These are phyloP conservation scores for Trypanosomatidae sp. DNA, from an alignment of 208 protist species.

Conservation along the genomic window DNA sequence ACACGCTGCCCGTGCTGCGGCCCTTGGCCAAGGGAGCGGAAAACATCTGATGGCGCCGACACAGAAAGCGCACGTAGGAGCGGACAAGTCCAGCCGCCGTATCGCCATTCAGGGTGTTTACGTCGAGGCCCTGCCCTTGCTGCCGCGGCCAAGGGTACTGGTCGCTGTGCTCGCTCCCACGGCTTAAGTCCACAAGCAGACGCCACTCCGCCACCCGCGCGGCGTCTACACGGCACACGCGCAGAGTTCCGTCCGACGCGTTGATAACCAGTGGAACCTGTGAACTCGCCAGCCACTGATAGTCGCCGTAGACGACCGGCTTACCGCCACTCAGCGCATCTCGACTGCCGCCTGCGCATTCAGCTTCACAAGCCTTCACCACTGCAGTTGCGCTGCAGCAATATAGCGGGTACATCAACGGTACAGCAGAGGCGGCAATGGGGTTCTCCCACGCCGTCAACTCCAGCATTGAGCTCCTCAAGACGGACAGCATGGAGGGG, in stretches of 20 bases:
- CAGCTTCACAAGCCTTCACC: background rate
- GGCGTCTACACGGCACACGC: slow-evolving; percentile 11
- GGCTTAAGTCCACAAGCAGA: slow-evolving; percentile 5
- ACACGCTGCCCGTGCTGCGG: background rate
- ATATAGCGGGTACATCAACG: slow-evolving; percentile 15
- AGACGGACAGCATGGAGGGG: slow-evolving; percentile 17
- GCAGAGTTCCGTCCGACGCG: slow-evolving; percentile 7
- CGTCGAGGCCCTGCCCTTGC: background rate
- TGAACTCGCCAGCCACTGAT: slow-evolving; percentile 15
- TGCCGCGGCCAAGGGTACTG: background rate
- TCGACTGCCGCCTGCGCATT: background rate
- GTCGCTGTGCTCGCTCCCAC: background rate
- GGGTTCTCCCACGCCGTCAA: slow-evolving; percentile 1
- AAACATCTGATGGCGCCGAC: slow-evolving; percentile 2
- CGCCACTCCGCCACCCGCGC: slow-evolving; percentile 18
- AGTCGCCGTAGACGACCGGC: slow-evolving; percentile 3
- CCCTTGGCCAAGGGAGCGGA: background rate
- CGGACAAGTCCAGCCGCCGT: background rate
- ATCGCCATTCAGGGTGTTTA: background rate
- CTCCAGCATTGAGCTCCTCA: slow-evolving; percentile 10
- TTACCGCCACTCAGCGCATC: background rate
- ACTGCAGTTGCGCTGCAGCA: slow-evolving; percentile 6
- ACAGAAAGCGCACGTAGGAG: slow-evolving; percentile 9
- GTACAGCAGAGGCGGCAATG: background rate
- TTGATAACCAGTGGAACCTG: slow-evolving; percentile 7